phyloP scores from a whole-genome alignment of 1,284 basidiomycete species.

The Sanghuangporus weigelae region DNA sequence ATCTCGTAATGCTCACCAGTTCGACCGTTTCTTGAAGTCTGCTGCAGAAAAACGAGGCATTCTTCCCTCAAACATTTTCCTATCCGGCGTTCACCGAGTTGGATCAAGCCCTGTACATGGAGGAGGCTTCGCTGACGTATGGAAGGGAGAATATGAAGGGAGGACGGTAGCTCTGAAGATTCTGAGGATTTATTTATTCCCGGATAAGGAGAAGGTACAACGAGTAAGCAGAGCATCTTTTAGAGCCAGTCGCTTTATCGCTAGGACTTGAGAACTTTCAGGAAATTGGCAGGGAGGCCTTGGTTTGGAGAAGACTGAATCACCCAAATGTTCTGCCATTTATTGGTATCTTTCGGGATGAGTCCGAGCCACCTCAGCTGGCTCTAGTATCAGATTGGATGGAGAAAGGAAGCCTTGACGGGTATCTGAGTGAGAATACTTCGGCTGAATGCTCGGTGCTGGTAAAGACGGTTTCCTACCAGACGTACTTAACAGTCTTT shows the following conservation, averaged over 20 bases:
- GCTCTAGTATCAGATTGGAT: constrained; percentile 9
- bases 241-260: background rate
- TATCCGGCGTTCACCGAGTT: background rate
- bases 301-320: constrained; percentile 6
- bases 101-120: constrained; percentile 3
- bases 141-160: constrained; percentile 6
- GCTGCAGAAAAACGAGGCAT: constrained; percentile 1
- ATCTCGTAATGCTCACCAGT: background rate
- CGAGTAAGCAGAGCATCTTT: background rate
- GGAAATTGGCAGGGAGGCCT: constrained; percentile 11
- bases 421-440: background rate
- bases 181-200: background rate
- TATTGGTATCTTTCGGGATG: background rate
- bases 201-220: background rate
- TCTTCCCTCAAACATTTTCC: background rate
- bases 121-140: constrained; percentile 16
- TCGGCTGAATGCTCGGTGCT: background rate
- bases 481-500: no score
- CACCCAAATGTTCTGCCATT: constrained; percentile 13
- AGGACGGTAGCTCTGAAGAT: constrained; percentile 5
- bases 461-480: background rate
- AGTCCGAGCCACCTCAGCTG: background rate
- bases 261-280: background rate
- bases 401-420: background rate
- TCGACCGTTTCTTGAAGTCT: background rate